Conservation (phyloP, 1,139 yeast genomes). For the Trichomonascaceae sp. region DNA sequence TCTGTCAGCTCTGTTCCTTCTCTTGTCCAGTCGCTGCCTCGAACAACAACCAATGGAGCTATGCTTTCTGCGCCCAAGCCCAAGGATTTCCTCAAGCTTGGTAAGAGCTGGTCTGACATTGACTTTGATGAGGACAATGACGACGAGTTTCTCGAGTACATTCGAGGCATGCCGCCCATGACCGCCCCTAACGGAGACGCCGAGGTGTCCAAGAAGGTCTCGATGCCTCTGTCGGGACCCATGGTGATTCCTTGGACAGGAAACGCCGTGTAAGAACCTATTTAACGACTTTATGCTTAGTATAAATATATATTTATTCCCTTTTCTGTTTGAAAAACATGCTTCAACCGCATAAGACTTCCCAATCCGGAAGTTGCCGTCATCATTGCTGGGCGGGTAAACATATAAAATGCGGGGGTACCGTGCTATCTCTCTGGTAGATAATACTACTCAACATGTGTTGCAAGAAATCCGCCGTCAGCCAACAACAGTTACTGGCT, state of each 20-base stretch:
- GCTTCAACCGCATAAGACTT: too few species aligned
- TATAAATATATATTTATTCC: not conserved
- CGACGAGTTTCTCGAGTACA: slow-evolving; percentile 8
- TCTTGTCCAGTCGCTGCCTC: slow-evolving; percentile 12
- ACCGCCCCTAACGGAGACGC: not conserved
- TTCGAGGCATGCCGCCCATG: not conserved
- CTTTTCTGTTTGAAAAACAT: too few species aligned
- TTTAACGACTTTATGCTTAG: not conserved
- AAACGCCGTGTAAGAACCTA: not conserved
- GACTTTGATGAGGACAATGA: slow-evolving; percentile 21
- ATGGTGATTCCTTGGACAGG: not conserved
- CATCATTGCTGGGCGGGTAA: too few species aligned
- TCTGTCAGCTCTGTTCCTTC: slow-evolving; percentile 19
- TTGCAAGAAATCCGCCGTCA: too few species aligned
- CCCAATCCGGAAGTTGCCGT: too few species aligned
- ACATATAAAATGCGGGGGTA: too few species aligned
- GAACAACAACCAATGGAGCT: not conserved
- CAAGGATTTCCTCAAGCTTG: slow-evolving; percentile 18
- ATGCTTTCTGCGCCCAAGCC: slow-evolving; percentile 10
- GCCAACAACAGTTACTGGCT: too few species aligned
- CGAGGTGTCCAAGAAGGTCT: too few species aligned
- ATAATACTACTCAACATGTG: too few species aligned
- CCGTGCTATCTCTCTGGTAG: too few species aligned
- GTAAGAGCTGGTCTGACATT: slow-evolving; percentile 24
- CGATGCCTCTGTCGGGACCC: too few species aligned